Conservation (phyloP, 768 basidiomycete genomes). For the Coprinellus aureogranulatus region DNA sequence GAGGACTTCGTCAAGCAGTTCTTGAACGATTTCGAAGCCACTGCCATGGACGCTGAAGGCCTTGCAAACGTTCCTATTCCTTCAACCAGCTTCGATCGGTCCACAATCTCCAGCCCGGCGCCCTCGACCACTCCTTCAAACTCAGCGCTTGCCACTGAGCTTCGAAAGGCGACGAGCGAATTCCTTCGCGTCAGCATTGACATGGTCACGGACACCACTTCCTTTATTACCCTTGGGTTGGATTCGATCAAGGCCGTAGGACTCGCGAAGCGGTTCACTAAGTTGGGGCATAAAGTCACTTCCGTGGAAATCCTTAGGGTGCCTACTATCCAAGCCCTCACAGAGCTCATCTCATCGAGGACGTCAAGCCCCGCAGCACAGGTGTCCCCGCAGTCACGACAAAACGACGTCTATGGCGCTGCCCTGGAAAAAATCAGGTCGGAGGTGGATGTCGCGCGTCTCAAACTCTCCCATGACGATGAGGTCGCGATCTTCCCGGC, state of each 20-base stretch:
- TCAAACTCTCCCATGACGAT: slow-evolving; percentile 24
- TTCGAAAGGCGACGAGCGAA: slow-evolving; percentile 17
- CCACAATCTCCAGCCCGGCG: not conserved
- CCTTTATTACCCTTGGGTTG: slow-evolving; percentile 44
- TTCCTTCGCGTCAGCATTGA: slow-evolving; percentile 24
- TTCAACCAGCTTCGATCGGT: not conserved
- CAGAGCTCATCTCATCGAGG: slow-evolving; percentile 10
- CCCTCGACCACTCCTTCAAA: not conserved
- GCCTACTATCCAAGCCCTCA: slow-evolving; percentile 20
- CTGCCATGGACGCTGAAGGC: slow-evolving; percentile 13
- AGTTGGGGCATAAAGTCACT: slow-evolving; percentile 30
- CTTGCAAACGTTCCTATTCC: slow-evolving; percentile 7
- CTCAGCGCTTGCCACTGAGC: not conserved
- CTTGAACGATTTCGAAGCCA: slow-evolving; percentile 23
- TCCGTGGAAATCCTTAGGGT: slow-evolving; percentile 38
- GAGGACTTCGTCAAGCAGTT: slow-evolving; percentile 11
- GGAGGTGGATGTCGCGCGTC: not conserved
- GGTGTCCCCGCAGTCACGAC: not conserved
- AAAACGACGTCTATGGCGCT: not conserved
- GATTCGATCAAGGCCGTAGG: slow-evolving; percentile 50
- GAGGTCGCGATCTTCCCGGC: slow-evolving; percentile 35
- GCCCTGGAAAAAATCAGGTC: not conserved
- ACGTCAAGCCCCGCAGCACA: not conserved
- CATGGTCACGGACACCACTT: slow-evolving; percentile 24
- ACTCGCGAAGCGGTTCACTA: slow-evolving; percentile 32